Evolutionary conservation across 495 filamentous ascomycete species (phyloP), one percentile per base, ranked within the genome.

Genomic region (Echria macrotheca): DNA sequence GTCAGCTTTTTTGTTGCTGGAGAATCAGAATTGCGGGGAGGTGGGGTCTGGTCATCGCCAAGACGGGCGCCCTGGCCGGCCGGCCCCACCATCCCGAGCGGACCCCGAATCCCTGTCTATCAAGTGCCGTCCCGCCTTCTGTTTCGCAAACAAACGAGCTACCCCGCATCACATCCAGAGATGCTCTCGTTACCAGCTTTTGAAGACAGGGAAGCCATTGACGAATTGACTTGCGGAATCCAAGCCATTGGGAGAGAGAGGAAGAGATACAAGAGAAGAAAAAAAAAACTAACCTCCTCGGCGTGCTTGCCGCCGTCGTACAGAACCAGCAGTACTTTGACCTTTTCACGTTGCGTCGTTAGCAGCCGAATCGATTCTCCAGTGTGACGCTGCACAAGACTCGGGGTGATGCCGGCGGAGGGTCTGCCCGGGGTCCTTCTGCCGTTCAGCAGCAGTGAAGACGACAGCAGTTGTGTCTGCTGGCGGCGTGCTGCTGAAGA

Each of bases 281-380:
- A 35, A 23, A 12, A 24, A 35, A 33, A 38, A 56, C 70, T 63
- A 57, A 79, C 75, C 58, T 80, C 54, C 53, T 75, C 47, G 54
- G 70, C 73, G 59, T 75, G 72, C 58, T 68, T 58, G 54, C 70
- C 67, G 43, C 77, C 77, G 54, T 80, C 77, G 64, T 80, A 80
- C 46, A 80, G 65, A 44, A 78, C 72, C 49, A 69, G 54, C 45
- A 80, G 70, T 53, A 80, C 76, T 63, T 80, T 80, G 66, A 77
- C 73, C 73, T 76, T 68, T 75, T 74, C 68, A 64, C 67, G 71
- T 57, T 53, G 42, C 36, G 64, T 68, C 41, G 72, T 75, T 60
- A 75, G 72, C 65, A 69, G 47, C 47, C 68, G 70, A 45, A 53
- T 31, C 37, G 44, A 36, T 3, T 29, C 42, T 19, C 7, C 12